phyloP scores from a whole-genome alignment of 129 eudicot genomes.

The Artemisia tridentata region DNA sequence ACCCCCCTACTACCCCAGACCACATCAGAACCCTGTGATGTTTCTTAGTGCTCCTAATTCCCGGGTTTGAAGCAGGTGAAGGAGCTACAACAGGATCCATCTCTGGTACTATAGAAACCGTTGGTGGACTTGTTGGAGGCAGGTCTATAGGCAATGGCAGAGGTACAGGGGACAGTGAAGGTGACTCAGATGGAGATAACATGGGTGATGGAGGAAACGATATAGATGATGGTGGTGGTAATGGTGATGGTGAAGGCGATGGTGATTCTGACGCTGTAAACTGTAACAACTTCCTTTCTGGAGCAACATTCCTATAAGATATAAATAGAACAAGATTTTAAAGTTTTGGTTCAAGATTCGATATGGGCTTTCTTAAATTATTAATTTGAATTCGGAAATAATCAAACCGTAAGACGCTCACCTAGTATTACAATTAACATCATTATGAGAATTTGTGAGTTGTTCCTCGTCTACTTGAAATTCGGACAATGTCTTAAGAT shows the following conservation, averaged over 20 bases:
- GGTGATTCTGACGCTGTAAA: slow-evolving; percentile 18
- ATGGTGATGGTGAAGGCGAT: slow-evolving; percentile 34
- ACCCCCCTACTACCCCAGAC: slow-evolving; percentile 53
- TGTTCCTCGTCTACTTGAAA: slow-evolving; percentile 56
- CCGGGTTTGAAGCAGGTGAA: slow-evolving; percentile 38
- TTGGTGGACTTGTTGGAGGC: slow-evolving; percentile 26
- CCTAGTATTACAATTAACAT: slow-evolving; percentile 27
- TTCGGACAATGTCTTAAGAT: slow-evolving; percentile 53
- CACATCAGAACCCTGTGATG: slow-evolving; percentile 37
- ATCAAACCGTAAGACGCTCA: slow-evolving; percentile 17
- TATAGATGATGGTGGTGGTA: slow-evolving; percentile 30
- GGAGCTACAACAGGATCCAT: slow-evolving; percentile 36
- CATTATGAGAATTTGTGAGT: slow-evolving; percentile 28
- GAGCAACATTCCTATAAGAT: slow-evolving; percentile 36
- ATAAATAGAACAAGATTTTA: background rate
- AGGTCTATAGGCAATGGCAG: slow-evolving; percentile 32
- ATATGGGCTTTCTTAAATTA: background rate
- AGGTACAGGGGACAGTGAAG: slow-evolving; percentile 38
- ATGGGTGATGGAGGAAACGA: slow-evolving; percentile 30
- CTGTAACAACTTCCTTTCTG: slow-evolving; percentile 51
- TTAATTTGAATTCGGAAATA: background rate
- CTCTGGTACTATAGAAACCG: slow-evolving; percentile 17
- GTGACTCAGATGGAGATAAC: slow-evolving; percentile 28
- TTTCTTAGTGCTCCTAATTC: slow-evolving; percentile 22
- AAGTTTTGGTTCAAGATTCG: background rate